Evolutionary conservation across 768 basidiomycete species (phyloP).

Genomic region (Hygrocybe coccinea): DNA sequence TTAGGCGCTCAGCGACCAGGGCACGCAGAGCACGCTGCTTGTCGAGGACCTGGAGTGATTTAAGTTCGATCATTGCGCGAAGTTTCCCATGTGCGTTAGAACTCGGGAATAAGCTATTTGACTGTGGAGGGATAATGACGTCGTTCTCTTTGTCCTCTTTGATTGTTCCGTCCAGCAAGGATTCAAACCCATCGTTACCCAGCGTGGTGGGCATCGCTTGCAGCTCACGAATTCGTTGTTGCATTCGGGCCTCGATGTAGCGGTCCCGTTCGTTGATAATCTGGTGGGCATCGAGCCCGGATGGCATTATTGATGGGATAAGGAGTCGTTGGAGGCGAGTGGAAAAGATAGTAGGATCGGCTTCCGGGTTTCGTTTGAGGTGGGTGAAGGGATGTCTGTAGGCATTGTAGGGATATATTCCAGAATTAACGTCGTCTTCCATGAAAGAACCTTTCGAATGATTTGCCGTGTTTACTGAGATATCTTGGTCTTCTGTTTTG

Average conservation of each 20-base stretch:
- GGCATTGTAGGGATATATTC: constrained; percentile 90
- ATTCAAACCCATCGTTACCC: constrained; percentile 67
- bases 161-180: constrained; percentile 36
- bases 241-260: constrained; percentile 83
- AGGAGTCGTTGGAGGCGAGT: constrained; percentile 76
- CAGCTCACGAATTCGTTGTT: constrained; percentile 85
- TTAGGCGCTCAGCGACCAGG: constrained; percentile 78
- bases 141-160: constrained; percentile 45
- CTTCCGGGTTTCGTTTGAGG: constrained; percentile 59
- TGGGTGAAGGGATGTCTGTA: constrained; percentile 80
- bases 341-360: constrained; percentile 57
- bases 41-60: constrained; percentile 79
- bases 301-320: constrained; percentile 85
- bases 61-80: constrained; percentile 89
- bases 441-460: constrained; percentile 70
- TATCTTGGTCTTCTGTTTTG: constrained; percentile 54
- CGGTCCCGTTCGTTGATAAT: constrained; percentile 89
- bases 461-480: constrained; percentile 49
- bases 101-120: constrained; percentile 42
- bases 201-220: constrained; percentile 74
- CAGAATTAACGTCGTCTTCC: constrained; percentile 74
- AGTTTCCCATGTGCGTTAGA: constrained; percentile 75
- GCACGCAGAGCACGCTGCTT: constrained; percentile 88
- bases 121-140: constrained; percentile 26
- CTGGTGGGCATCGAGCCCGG: constrained; percentile 87